phyloP scores from a whole-genome alignment of 208 protist species.

The Sergeia podlipaevii region DNA sequence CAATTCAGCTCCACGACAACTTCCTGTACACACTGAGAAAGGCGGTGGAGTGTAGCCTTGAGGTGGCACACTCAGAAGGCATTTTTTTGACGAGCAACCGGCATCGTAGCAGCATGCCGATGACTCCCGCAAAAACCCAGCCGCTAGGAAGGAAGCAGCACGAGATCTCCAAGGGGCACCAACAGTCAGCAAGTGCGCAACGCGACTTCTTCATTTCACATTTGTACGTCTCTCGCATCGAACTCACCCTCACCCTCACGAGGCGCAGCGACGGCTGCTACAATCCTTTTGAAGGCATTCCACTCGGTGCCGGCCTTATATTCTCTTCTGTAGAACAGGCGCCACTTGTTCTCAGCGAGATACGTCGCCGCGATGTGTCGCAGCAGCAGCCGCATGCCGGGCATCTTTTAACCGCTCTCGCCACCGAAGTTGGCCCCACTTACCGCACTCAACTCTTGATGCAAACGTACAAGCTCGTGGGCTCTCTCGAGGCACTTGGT shows the following conservation, averaged over 20 bases:
- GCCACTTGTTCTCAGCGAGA: constrained; percentile 20
- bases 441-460: constrained; percentile 65
- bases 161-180: constrained; percentile 1
- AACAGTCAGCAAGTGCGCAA: neutral
- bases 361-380: constrained; percentile 33
- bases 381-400: constrained; percentile 6
- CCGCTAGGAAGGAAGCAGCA: neutral
- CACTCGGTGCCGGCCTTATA: constrained; percentile 16
- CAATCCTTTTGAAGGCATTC: constrained; percentile 45
- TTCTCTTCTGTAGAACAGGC: constrained; percentile 51
- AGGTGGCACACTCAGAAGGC: neutral
- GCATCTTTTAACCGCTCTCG: no score
- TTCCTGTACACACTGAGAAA: constrained; percentile 49
- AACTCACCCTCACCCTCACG: constrained; percentile 40
- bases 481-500: constrained; percentile 64
- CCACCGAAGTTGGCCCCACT: constrained; percentile 31
- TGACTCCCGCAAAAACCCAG: neutral
- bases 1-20: constrained; percentile 43
- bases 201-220: constrained; percentile 31
- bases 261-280: constrained; percentile 31
- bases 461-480: constrained; percentile 73
- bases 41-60: constrained; percentile 3
- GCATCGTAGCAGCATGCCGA: neutral
- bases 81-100: neutral
- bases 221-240: constrained; percentile 34